Evolutionary conservation across 2,329 filamentous ascomycete genomes (phyloP), one percentile per base, ranked within the genome.

Genomic region (Fusarium sp.): DNA sequence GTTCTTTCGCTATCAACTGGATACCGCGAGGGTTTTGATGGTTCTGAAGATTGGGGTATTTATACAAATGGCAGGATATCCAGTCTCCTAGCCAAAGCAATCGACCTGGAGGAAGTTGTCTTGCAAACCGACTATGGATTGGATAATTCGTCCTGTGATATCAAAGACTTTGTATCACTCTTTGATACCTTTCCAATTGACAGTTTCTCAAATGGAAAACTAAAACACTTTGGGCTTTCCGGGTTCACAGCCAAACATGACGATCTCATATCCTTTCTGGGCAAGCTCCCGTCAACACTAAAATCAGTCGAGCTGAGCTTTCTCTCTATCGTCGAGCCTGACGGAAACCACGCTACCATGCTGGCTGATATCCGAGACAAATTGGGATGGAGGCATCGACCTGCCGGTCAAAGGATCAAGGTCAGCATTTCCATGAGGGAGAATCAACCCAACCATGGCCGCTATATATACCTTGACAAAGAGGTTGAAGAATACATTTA

Each of bases 401-500:
- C 61, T 20, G 18, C 1, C 2, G 4, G 10, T 1, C 5, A 47
- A n/a, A 58, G 41, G 26, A 1, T 59, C 20, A 24, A 51, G 20
- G 39, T 71, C 34, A 34, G 44, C 20, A 50, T 68, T 13, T 44
- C 24, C 0, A 41, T 44, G 41, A 17, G 1, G 6, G 11, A 15
- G 7, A 65, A 60, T 52, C 14, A 17, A 14, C 8, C 1, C 8
- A 3, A 9, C 28, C 8, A 3, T 9, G 63, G 63, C 6, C 51
- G 51, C 20, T 64, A 45, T 5, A 0, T 65, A 18, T 50, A 55
- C n/a, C 34, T 71, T 2, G 41, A 71, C 14, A 62, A 11, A 1
- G 62, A 71, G 12, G 68, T 71, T 4, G 5, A 67, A 1, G 56
- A 67, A 3, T 71, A 71, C 26, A 4, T 71, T 8, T 71, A 71